Evolutionary conservation across 2,329 filamentous ascomycete genomes (phyloP), one percentile per base, ranked within the genome.

Genomic region (Fusarium liriodendri): DNA sequence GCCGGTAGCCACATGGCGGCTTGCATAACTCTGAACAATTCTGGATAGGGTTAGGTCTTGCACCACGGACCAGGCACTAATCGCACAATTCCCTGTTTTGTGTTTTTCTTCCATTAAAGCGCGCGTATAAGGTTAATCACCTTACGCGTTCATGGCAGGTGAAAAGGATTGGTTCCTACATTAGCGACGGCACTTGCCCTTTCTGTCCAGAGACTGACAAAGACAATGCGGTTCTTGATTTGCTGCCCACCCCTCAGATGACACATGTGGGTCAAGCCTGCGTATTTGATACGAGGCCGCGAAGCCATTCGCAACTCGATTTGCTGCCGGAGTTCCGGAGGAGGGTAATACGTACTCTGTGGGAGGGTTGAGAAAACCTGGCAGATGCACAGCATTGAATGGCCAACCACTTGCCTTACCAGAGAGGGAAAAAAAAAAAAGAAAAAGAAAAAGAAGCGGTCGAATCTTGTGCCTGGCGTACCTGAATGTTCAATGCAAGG

Each of bases 281-380:
- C 63, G 58, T 71, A 67, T 65, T 77, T 70, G 65, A 77, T 75
- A 72, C 75, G 69, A 77, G 61, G 60, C 32, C 69, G 50, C 64
- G 62, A 71, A 63, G 75, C 66, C 72, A 67, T 73, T 61, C 60
- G 69, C 66, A 66, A 58, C 47, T 62, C 54, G 33, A 71, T 67
- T 64, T 67, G 60, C 40, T 55, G 32, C 38, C 38, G 55, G 55
- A 64, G 57, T 64, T 72, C 52, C 57, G 57, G 58, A 37, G 27
- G 27, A 6, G 6, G 25, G 37, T 4, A 32, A 60, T 63, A 66
- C 38, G 40, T 72, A 59, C 54, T 52, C 25, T 59, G 61, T 57
- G 63, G 32, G 57, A 66, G 52, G 69, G 50, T 8, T n/a, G 6
- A 8, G n/a, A 33, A 60, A 45, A 57, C 11, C 22, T 13, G 55